A percentile compares a stretch with the other conserved stretches of the same genome.
These are phyloP conservation scores for Hamigera avellanea DNA, from an alignment of 495 filamentous ascomycete species.

Conservation along the genomic window DNA sequence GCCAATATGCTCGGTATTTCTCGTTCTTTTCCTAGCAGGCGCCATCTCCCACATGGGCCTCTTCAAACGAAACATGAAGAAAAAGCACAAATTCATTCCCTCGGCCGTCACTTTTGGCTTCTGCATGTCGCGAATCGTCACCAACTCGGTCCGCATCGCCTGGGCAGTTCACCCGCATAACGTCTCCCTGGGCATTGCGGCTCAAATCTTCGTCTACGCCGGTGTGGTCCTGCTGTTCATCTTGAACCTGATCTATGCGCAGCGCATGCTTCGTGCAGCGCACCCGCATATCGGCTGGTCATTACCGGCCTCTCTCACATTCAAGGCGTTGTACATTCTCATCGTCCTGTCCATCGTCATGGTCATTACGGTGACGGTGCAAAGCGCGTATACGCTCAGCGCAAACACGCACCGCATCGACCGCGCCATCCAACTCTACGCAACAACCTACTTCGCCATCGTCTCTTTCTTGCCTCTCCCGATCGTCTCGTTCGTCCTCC, in stretches of 20 bases:
- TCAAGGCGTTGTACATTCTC: conserved; percentile 48
- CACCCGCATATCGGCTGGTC: conserved; percentile 65
- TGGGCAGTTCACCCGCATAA: conserved; percentile 30
- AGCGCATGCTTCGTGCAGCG: conserved; percentile 62
- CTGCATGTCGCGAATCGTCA: conserved; percentile 58
- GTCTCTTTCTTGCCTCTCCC: conserved; percentile 67
- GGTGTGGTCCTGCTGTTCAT: conserved; percentile 73
- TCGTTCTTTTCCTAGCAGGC: conserved; percentile 48
- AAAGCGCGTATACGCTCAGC: conserved; percentile 55
- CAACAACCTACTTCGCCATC: conserved; percentile 52
- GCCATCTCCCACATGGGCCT: conserved; percentile 55
- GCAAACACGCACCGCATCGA: conserved; percentile 35
- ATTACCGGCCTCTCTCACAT: conserved; percentile 29
- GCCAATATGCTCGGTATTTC: conserved; percentile 52
- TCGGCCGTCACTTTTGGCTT: conserved; percentile 64
- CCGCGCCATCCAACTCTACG: conserved; percentile 55
- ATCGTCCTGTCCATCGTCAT: conserved; percentile 52
- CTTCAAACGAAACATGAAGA: conserved; percentile 43
- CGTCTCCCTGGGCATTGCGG: conserved; percentile 51
- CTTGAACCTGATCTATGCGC: conserved; percentile 67
- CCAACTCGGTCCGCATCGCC: conserved; percentile 52
- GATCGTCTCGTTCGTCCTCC: conserved; percentile 40
- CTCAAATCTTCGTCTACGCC: conserved; percentile 62
- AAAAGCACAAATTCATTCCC: conserved; percentile 59
- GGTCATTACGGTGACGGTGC: conserved; percentile 55